A percentile compares a stretch with the other conserved stretches of the same genome.
Conservation (phyloP, 2,329 filamentous ascomycete species). For the Pezicula neosporulosa region DNA sequence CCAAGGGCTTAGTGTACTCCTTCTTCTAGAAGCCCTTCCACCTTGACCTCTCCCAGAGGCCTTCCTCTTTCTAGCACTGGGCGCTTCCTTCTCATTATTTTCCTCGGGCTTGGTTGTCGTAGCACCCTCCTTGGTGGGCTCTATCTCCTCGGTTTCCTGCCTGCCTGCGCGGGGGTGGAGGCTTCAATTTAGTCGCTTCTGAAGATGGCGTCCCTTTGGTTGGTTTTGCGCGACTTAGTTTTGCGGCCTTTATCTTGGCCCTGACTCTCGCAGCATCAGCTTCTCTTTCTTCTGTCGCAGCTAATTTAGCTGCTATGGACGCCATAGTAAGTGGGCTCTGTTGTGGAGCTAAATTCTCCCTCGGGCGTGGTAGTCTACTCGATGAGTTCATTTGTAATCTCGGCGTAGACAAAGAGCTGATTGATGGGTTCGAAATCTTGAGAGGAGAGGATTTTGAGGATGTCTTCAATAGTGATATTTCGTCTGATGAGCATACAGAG, state of each 20-base stretch:
- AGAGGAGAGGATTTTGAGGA: conserved; percentile 9
- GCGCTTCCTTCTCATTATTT: not conserved
- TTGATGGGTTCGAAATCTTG: conserved; percentile 6
- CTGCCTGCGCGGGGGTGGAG: conserved; percentile 21
- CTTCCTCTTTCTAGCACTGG: conserved; percentile 34
- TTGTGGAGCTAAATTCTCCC: conserved; percentile 29
- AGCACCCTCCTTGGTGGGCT: conserved; percentile 7
- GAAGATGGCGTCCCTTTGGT: conserved; percentile 15
- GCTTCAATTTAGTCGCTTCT: conserved; percentile 24
- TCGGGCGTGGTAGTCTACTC: conserved; percentile 23
- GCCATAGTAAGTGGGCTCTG: conserved; percentile 60
- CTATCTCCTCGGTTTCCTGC: conserved; percentile 5
- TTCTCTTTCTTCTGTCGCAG: conserved; percentile 60
- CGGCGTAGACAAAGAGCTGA: conserved; percentile 10
- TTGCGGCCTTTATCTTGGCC: conserved; percentile 57
- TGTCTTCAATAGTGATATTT: conserved; percentile 18
- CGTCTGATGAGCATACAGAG: conserved; percentile 13
- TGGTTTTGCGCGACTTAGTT: conserved; percentile 15
- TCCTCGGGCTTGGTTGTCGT: not conserved
- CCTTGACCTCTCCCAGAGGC: conserved; percentile 29
- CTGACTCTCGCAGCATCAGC: conserved; percentile 61
- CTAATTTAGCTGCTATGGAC: conserved; percentile 59
- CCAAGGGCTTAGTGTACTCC: conserved; percentile 73
- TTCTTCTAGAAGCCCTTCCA: conserved; percentile 54
- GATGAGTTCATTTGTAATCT: conserved; percentile 18